Evolutionary conservation across 371 early-diverging fungal species (phyloP).

Genomic region (Mucor sp.): DNA sequence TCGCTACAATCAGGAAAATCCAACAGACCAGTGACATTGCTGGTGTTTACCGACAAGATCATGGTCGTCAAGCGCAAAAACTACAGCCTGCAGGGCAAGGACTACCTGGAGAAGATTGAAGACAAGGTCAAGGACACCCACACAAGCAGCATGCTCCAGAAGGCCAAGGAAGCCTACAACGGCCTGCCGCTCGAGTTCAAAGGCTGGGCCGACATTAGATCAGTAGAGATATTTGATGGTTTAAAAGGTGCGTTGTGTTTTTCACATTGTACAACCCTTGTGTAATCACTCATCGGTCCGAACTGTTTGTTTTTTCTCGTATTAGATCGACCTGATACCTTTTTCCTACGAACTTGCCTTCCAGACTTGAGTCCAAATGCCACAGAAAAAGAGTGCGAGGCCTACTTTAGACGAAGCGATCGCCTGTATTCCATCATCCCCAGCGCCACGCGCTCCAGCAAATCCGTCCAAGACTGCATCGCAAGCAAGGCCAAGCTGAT

Average conservation of each 20-base stretch:
- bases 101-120: constrained; percentile 20
- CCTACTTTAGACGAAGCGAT: constrained; percentile 30
- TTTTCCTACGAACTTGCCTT: constrained; percentile 34
- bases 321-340: constrained; percentile 42
- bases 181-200: constrained; percentile 36
- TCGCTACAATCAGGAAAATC: constrained; percentile 32
- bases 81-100: constrained; percentile 25
- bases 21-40: constrained; percentile 39
- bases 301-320: constrained; percentile 6
- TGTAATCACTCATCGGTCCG: constrained; percentile 17
- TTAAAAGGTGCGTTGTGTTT: constrained; percentile 30
- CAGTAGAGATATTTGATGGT: constrained; percentile 47
- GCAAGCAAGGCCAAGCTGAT: constrained; percentile 3
- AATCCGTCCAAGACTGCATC: not conserved
- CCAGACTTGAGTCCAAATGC: constrained; percentile 21
- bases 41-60: constrained; percentile 46
- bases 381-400: constrained; percentile 25
- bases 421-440: constrained; percentile 28
- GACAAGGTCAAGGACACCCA: constrained; percentile 21
- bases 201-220: constrained; percentile 50
- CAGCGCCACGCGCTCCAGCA: not conserved
- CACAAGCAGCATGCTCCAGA: constrained; percentile 27
- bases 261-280: constrained; percentile 1
- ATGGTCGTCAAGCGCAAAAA: constrained; percentile 43
- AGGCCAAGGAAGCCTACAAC: constrained; percentile 9